A percentile compares a stretch with the other conserved stretches of the same genome.
phyloP scores from a whole-genome alignment of 768 basidiomycete genomes.

The Auricularia heimuer region DNA sequence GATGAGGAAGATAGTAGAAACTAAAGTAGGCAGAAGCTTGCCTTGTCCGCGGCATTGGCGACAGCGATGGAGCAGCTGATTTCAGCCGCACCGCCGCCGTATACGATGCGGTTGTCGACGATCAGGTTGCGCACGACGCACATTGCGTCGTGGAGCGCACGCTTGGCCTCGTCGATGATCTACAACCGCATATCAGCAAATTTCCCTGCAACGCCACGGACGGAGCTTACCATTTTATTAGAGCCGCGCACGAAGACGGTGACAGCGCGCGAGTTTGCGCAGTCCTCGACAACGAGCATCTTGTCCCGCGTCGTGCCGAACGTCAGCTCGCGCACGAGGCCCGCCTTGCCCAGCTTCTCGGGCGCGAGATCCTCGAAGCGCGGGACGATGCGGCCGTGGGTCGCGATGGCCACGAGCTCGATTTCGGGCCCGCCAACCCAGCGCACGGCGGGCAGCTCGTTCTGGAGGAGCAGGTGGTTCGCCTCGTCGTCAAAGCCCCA shows the following conservation, averaged over 20 bases:
- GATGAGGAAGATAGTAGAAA: slow-evolving; percentile 4
- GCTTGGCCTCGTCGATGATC: slow-evolving; percentile 97
- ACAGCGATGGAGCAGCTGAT: slow-evolving; percentile 93
- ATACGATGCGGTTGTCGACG: slow-evolving; percentile 92
- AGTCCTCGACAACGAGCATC: slow-evolving; percentile 99
- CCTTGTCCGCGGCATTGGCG: slow-evolving; percentile 88
- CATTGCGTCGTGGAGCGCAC: slow-evolving; percentile 93
- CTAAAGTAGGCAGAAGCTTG: slow-evolving; percentile 5
- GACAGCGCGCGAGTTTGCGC: slow-evolving; percentile 91
- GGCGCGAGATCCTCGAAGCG: slow-evolving; percentile 91
- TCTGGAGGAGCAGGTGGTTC: slow-evolving; percentile 96
- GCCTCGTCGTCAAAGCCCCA: slow-evolving; percentile 99
- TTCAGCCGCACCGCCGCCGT: slow-evolving; percentile 96
- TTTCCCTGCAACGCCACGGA: slow-evolving; percentile 4
- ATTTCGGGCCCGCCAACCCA: slow-evolving; percentile 99
- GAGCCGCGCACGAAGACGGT: slow-evolving; percentile 95
- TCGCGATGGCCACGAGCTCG: slow-evolving; percentile 98
- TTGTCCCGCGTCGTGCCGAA: slow-evolving; percentile 98
- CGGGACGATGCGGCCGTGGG: slow-evolving; percentile 95
- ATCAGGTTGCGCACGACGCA: slow-evolving; percentile 95
- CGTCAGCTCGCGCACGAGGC: slow-evolving; percentile 84
- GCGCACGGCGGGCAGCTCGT: slow-evolving; percentile 90
- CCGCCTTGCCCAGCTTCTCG: slow-evolving; percentile 88
- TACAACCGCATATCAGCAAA: slow-evolving; percentile 29
- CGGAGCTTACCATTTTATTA: slow-evolving; percentile 83